Base-by-base conservation (phyloP, 768 basidiomycete genomes). In the Auricularia sp. region DNA sequence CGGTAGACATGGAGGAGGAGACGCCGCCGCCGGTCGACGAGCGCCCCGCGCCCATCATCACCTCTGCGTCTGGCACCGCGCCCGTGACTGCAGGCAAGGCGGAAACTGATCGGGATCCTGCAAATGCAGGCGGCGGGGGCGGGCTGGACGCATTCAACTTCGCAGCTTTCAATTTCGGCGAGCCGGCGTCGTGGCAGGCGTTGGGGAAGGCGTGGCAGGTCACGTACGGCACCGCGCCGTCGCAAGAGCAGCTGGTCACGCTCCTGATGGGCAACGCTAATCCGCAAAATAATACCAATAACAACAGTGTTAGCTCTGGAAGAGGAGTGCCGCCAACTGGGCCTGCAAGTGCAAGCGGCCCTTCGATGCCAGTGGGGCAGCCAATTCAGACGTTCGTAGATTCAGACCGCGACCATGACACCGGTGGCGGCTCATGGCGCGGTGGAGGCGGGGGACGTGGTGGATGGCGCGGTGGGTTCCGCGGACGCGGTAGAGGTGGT, bases 141-240 rank as follows among this genome's bases (percentile, higher is more conserved):
- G 85, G 86, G 70, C 76, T 91, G 74, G 84, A 88, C 66, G 77
- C 76, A 64, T 90, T 92, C 81, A 82, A 91, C 77, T 77, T 84
- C 69, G 71, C 81, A 67, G 80, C 81, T 59, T 93, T 93, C 81
- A 83, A 92, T 78, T 85, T 84, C 63, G 86, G 86, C 35, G 79
- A 82, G 54, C 82, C 91, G 63, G 74, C 82, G 62, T 86, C 88
- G 73, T 94, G 92, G 92, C 85, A 87, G 77, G 81, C 83, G 64
- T 82, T 94, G 65, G 88, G 87, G 72, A 84, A 84, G 72, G 85
- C 90, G 79, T 93, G 88, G 89, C 75, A 80, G 71, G 78, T 79
- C 64, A 86, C 88, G 62, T 75, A 88, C 73, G 87, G 89, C 51
- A 80, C 82, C 70, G 61, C 78, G 68, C 91, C 91, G 35, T 81